Conservation (phyloP, 2,329 filamentous ascomycete species). For the Cordyceps pruinosa region DNA sequence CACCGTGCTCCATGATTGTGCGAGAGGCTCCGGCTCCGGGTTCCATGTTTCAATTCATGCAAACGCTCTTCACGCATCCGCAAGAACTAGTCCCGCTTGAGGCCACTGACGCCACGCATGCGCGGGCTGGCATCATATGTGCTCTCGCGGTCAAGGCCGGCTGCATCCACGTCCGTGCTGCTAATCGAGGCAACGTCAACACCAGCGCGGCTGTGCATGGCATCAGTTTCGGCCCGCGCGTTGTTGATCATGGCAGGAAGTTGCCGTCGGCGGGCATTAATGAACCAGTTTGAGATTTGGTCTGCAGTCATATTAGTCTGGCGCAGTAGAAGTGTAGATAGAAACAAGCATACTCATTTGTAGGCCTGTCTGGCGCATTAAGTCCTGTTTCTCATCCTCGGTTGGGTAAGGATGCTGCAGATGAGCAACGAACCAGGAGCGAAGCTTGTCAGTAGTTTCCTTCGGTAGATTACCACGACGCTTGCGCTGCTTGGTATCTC, state of each 20-base stretch:
- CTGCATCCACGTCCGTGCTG: neutral
- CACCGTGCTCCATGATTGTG: neutral
- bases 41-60: neutral
- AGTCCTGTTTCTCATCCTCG: slow-evolving; percentile 78
- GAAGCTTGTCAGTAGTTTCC: slow-evolving; percentile 74
- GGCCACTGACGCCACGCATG: neutral
- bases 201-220: slow-evolving; percentile 30
- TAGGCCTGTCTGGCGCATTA: slow-evolving; percentile 69
- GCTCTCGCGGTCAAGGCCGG: slow-evolving; percentile 4
- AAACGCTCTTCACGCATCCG: neutral
- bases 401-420: slow-evolving; percentile 77
- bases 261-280: slow-evolving; percentile 65
- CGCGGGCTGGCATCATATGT: slow-evolving; percentile 6
- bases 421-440: slow-evolving; percentile 73
- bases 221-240: slow-evolving; percentile 44
- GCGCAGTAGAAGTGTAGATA: slow-evolving; percentile 13
- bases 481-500: slow-evolving; percentile 48
- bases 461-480: slow-evolving; percentile 85
- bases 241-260: slow-evolving; percentile 54
- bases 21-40: neutral
- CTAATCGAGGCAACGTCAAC: neutral
- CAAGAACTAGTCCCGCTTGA: neutral
- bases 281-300: slow-evolving; percentile 76
- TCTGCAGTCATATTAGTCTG: slow-evolving; percentile 32
- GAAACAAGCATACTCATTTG: slow-evolving; percentile 60